Percentiles rank a stretch among this genome's conserved stretches.
Conservation (phyloP, 1,284 basidiomycete genomes). For the Rhodotorula mucilaginosa region DNA sequence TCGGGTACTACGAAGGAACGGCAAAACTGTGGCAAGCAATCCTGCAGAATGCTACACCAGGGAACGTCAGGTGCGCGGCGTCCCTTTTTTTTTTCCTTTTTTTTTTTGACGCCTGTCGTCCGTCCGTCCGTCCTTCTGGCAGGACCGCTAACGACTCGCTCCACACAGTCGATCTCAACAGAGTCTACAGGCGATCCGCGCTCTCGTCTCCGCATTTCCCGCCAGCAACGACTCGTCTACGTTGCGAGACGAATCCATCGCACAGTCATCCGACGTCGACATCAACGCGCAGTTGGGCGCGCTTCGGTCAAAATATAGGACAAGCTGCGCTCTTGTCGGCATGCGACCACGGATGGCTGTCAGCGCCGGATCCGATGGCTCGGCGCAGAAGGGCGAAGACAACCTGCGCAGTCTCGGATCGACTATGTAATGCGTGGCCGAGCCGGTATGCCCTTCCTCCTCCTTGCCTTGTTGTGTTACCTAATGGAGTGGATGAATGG, state of each 20-base stretch:
- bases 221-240: conserved; percentile 61
- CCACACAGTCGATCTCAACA: conserved; percentile 43
- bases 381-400: not conserved
- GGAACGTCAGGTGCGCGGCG: conserved; percentile 43
- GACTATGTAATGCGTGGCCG: not conserved
- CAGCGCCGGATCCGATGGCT: not conserved
- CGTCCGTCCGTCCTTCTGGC: conserved; percentile 2
- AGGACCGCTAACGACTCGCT: no score
- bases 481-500: not conserved
- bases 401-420: not conserved
- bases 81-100: no score
- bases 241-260: conserved; percentile 16
- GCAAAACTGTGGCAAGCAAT: conserved; percentile 65
- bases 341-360: conserved; percentile 58
- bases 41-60: conserved; percentile 43
- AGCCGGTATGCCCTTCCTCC: not conserved
- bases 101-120: not conserved
- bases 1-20: conserved; percentile 87
- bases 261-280: conserved; percentile 56
- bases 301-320: conserved; percentile 83
- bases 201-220: conserved; percentile 73
- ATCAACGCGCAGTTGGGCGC: conserved; percentile 71
- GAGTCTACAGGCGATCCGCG: conserved; percentile 67
- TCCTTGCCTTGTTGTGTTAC: no score
- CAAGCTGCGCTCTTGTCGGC: conserved; percentile 78